Evolutionary conservation across 331 rosid species (phyloP).

Genomic region (Malus hybrid): DNA sequence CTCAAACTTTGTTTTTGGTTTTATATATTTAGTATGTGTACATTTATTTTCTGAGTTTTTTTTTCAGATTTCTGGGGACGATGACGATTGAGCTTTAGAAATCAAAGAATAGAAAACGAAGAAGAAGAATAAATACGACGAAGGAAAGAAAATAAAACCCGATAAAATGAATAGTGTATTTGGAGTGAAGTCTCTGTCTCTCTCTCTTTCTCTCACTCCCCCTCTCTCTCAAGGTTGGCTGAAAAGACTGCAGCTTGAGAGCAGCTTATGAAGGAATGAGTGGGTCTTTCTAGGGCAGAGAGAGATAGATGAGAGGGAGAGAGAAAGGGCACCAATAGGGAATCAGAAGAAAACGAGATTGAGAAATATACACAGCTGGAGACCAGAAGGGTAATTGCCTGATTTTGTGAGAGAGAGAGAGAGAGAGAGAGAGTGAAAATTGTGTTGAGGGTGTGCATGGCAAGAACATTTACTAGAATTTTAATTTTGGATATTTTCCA

Average conservation of each 20-base stretch:
- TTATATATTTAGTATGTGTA: not conserved
- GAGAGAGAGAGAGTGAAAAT: not conserved
- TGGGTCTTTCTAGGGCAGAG: slow-evolving; percentile 54
- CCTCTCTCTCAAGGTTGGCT: slow-evolving; percentile 16
- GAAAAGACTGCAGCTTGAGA: slow-evolving; percentile 40
- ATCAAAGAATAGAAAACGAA: slow-evolving; percentile 10
- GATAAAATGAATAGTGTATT: slow-evolving; percentile 12
- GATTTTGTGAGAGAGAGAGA: not conserved
- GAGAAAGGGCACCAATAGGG: slow-evolving; percentile 23
- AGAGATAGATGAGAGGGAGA: slow-evolving; percentile 34
- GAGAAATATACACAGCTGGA: slow-evolving; percentile 8
- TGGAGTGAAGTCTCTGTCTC: not conserved
- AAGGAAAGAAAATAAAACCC: not conserved
- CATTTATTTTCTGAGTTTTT: not conserved
- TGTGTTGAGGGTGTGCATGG: slow-evolving; percentile 1
- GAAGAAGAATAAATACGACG: slow-evolving; percentile 12
- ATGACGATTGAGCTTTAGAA: not conserved
- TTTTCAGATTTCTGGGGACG: not conserved
- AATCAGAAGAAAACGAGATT: slow-evolving; percentile 28
- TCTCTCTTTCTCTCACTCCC: not conserved
- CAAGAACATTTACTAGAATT: not conserved
- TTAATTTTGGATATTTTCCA: slow-evolving; percentile 2
- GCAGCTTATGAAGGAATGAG: slow-evolving; percentile 58
- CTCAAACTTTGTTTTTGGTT: not conserved
- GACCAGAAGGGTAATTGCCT: slow-evolving; percentile 19